Base-by-base conservation (phyloP, 2,329 filamentous ascomycete species). In the Ophiostoma ulmi region DNA sequence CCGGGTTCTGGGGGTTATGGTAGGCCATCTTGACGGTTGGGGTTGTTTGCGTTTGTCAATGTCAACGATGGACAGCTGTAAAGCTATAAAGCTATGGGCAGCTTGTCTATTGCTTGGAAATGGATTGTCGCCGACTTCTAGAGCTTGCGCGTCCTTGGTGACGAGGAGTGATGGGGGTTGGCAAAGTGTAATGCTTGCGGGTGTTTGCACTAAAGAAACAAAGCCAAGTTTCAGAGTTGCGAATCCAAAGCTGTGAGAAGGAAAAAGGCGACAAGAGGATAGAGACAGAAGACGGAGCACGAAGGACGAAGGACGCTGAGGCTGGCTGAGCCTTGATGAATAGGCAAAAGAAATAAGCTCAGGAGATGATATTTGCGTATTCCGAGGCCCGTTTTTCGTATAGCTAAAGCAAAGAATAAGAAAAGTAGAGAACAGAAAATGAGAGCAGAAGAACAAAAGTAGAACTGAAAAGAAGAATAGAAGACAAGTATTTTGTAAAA, bases 1-100 rank as follows among this genome's bases (percentile, higher is more conserved):
- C 94, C 44, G 94, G 94, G 80, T 99, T 97, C 83, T 93, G 95
- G 70, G 90, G 88, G 80, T 89, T 89, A 82, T 97, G 97, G 85
- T 98, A 98, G 71, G 94, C 94, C 94, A 98, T 98, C 6, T 65
- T 36, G 26, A 65, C 63, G 35, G 35, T 31, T 26, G 52, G 22
- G 22, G 26, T 63, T 11, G 22, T 13, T 63, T 11, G 58, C 5
- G 58, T 13, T 63, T 31, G 26, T 63, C 26, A 26, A 14, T 63
- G 58, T 7, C 11, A 13, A 39, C 31, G 17, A 48, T 20, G 17
- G 5, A n/a, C 5, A 17, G 44, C 44, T 31, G 31, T 31, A 20
- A 48, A 48, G 44, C 44, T 20, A 20, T 48, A 20, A 17, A 48
- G 44, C 44, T 48, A 26, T 26, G 52, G 10, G 5, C 44, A 17